Percentiles rank a stretch among this genome's conserved stretches.
Conservation (phyloP, 306 rosid genomes). For the Dalbergia cochinchinensis region DNA sequence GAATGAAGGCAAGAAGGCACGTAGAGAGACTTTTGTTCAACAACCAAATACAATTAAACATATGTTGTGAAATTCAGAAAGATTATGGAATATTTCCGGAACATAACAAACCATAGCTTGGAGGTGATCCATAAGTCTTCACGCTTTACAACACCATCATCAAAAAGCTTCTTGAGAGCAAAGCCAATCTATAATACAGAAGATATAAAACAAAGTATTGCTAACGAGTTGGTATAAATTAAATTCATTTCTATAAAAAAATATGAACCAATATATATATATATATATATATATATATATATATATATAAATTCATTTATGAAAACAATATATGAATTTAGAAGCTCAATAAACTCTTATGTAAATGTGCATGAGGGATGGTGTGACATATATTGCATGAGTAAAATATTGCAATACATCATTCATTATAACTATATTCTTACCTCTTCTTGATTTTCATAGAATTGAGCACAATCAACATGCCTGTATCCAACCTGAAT, state of each 20-base stretch:
- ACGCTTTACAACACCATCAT: conserved; percentile 68
- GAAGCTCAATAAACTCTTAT: neutral
- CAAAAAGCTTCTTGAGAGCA: conserved; percentile 65
- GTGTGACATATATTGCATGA: too few relatives aligned
- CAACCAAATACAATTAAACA: conserved; percentile 15
- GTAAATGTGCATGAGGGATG: too few relatives aligned
- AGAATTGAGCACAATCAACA: conserved; percentile 71
- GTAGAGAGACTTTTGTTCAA: conserved; percentile 18
- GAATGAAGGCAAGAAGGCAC: conserved; percentile 9
- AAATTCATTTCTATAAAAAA: too few relatives aligned
- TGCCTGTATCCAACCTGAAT: conserved; percentile 68
- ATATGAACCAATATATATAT: neutral
- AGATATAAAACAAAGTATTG: too few relatives aligned
- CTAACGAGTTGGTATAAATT: too few relatives aligned
- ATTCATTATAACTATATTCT: too few relatives aligned
- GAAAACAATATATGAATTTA: too few relatives aligned
- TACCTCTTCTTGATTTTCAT: conserved; percentile 72
- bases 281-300: too few relatives aligned
- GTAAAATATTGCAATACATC: too few relatives aligned
- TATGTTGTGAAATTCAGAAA: neutral
- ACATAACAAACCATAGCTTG: conserved; percentile 66
- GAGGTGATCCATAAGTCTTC: conserved; percentile 76
- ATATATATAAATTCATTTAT: too few relatives aligned
- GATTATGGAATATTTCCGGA: neutral
- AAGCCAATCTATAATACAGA: conserved; percentile 56